phyloP scores from a whole-genome alignment of 1,284 basidiomycete species.

The Pterula multifida region DNA sequence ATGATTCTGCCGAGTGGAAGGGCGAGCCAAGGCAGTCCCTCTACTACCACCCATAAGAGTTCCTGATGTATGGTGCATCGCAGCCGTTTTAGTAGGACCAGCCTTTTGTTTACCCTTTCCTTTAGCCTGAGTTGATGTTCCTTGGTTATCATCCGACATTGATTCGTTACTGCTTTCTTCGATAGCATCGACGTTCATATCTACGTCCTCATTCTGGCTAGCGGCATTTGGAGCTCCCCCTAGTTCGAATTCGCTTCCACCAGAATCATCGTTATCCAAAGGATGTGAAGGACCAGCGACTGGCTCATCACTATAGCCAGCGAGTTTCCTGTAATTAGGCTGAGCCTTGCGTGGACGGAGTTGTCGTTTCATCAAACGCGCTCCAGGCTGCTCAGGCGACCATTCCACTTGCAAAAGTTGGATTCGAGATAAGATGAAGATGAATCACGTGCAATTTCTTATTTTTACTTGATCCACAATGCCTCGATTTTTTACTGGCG shows the following conservation, averaged over 20 bases:
- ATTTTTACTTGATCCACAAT: slow-evolving; percentile 21
- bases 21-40: slow-evolving; percentile 6
- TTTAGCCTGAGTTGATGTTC: not conserved
- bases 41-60: not conserved
- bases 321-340: slow-evolving; percentile 24
- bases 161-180: slow-evolving; percentile 14
- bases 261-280: slow-evolving; percentile 22
- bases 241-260: slow-evolving; percentile 3
- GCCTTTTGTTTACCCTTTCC: not conserved
- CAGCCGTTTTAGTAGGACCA: not conserved
- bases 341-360: slow-evolving; percentile 30
- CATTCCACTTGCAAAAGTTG: not conserved
- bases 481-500: slow-evolving; percentile 57
- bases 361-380: slow-evolving; percentile 24
- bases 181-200: slow-evolving; percentile 11
- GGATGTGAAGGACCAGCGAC: slow-evolving; percentile 10
- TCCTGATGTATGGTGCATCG: not conserved
- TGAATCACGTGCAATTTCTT: not conserved
- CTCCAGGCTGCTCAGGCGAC: not conserved
- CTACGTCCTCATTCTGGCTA: slow-evolving; percentile 11
- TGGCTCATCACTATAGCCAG: slow-evolving; percentile 14
- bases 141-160: slow-evolving; percentile 15
- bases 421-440: not conserved
- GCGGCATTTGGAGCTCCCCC: slow-evolving; percentile 10
- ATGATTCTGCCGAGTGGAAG: slow-evolving; percentile 19